Percentiles rank a stretch among this genome's conserved stretches.
phyloP scores from a whole-genome alignment of 2,329 filamentous ascomycete genomes.

The Fusarium pilosicola region DNA sequence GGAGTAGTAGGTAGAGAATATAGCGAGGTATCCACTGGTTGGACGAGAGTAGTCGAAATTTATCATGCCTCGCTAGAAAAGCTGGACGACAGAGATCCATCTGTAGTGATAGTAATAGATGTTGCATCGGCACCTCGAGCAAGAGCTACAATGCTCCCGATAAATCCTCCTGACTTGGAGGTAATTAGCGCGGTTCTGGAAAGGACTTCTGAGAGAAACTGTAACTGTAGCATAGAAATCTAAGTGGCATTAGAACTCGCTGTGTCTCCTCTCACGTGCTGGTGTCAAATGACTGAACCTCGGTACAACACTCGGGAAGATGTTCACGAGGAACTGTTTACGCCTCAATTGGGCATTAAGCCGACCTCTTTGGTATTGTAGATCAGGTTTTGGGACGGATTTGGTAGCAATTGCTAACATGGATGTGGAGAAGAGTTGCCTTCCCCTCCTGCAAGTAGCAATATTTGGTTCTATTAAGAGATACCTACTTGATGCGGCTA shows the following conservation, averaged over 20 bases:
- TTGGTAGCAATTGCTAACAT: not conserved
- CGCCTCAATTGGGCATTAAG: not conserved
- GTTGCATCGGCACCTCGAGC: fast-evolving
- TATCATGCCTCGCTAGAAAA: too few species aligned
- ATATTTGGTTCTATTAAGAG: not conserved
- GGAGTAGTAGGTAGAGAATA: not conserved
- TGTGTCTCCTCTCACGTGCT: not conserved
- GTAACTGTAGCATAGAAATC: too few species aligned
- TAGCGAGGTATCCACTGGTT: too few species aligned
- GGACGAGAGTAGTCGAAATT: too few species aligned
- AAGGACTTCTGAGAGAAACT: too few species aligned
- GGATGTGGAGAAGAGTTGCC: not conserved
- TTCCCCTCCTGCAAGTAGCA: not conserved
- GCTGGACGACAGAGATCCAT: too few species aligned
- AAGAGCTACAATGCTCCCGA: fast-evolving
- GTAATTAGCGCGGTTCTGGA: fast-evolving
- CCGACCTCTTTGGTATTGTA: fast-evolving
- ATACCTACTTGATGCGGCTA: not conserved
- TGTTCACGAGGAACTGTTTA: not conserved
- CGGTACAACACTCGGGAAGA: not conserved
- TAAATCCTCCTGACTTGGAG: fast-evolving
- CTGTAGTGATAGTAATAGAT: too few species aligned
- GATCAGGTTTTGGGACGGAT: not conserved
- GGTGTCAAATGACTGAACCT: not conserved
- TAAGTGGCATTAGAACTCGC: fast-evolving